Evolutionary conservation across 129 eudicot genomes (phyloP).

Genomic region (Tanacetum coccineum): DNA sequence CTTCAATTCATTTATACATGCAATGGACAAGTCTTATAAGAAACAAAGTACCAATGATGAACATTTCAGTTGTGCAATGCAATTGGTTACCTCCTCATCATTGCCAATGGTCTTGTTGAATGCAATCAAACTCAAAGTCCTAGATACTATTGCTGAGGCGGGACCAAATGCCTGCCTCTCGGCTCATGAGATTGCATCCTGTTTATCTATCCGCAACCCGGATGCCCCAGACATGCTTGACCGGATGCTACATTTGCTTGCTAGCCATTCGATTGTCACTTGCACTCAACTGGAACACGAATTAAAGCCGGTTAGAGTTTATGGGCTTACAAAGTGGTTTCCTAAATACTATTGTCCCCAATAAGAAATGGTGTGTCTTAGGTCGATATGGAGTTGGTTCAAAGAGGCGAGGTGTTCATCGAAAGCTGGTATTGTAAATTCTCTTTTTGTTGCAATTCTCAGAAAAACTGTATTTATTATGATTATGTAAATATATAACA

Average conservation of each 20-base stretch:
- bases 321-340: conserved; percentile 1
- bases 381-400: conserved; percentile 1
- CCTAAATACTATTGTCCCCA: conserved; percentile 9
- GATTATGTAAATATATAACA: too few species aligned
- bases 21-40: background rate
- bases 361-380: conserved; percentile 1
- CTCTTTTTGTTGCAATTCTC: background rate
- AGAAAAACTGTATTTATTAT: too few species aligned
- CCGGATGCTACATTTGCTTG: conserved; percentile 10
- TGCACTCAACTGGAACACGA: conserved; percentile 2
- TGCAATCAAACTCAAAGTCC: background rate
- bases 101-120: conserved; percentile 17
- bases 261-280: background rate
- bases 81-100: conserved; percentile 3
- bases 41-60: background rate
- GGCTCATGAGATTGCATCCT: background rate
- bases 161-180: conserved; percentile 1
- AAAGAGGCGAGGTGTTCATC: conserved; percentile 2
- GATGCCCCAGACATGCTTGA: conserved; percentile 13
- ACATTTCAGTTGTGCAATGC: background rate
- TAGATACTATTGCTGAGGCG: background rate
- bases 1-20: background rate
- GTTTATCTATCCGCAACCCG: background rate
- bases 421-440: conserved; percentile 5
- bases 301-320: conserved; percentile 4